phyloP scores from a whole-genome alignment of 306 rosid genomes.

The Trifolium dubium region DNA sequence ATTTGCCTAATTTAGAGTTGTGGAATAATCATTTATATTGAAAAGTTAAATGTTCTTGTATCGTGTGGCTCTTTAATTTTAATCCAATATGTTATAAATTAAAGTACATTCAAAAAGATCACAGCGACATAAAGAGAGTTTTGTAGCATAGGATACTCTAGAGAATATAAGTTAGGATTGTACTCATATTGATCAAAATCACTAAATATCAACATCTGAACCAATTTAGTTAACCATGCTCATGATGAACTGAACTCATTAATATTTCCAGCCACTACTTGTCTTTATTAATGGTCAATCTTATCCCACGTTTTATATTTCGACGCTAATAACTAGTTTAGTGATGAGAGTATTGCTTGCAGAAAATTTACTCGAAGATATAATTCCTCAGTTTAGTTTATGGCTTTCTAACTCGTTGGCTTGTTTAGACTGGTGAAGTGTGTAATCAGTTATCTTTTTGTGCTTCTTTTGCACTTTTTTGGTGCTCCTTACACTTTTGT shows the following conservation, averaged over 20 bases:
- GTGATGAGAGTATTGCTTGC: no score
- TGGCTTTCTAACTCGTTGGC: no score
- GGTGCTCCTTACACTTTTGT: no score
- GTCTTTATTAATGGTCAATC: neutral
- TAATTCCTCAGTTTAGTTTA: no score
- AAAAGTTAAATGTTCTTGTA: neutral
- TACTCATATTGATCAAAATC: slow-evolving; percentile 13
- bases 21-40: no score
- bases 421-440: no score
- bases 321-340: no score
- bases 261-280: neutral
- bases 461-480: no score
- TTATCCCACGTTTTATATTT: neutral
- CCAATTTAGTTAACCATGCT: neutral
- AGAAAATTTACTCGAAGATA: no score
- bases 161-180: slow-evolving; percentile 19
- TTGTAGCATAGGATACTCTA: slow-evolving; percentile 41
- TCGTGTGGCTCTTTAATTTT: neutral
- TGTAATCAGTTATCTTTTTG: no score
- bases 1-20: no score
- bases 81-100: slow-evolving; percentile 14
- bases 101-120: slow-evolving; percentile 26
- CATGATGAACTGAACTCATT: neutral
- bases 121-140: slow-evolving; percentile 35
- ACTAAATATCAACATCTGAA: neutral